Evolutionary conservation across 2,329 filamentous ascomycete genomes (phyloP).

Genomic region (Pleoardoris graminearum): DNA sequence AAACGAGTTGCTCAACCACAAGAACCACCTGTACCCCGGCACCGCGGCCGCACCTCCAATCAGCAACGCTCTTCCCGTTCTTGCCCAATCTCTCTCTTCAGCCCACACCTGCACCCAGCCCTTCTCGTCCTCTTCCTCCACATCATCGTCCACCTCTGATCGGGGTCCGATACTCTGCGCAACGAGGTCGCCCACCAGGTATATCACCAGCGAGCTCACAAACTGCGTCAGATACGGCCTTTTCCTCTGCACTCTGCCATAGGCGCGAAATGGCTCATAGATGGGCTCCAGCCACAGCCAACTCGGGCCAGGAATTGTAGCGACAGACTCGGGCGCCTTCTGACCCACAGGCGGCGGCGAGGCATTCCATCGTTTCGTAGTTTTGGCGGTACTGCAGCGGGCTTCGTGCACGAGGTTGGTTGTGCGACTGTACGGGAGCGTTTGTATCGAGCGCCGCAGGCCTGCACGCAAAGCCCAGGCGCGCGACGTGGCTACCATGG

Average conservation of each 20-base stretch:
- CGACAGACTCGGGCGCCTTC: constrained; percentile 20
- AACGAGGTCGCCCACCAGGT: constrained; percentile 74
- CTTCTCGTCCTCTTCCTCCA: constrained; percentile 25
- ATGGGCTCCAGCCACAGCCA: constrained; percentile 54
- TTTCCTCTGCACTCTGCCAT: constrained; percentile 70
- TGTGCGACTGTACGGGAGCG: constrained; percentile 1
- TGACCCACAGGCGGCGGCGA: constrained; percentile 26
- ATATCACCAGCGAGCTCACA: constrained; percentile 74
- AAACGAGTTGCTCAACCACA: constrained; percentile 79
- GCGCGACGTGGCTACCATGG: constrained; percentile 37
- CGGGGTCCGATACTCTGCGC: constrained; percentile 67
- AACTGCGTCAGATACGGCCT: constrained; percentile 81
- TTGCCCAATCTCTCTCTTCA: constrained; percentile 50
- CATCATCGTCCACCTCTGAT: neutral
- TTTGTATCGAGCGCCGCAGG: constrained; percentile 28
- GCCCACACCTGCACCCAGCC: constrained; percentile 47
- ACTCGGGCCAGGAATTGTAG: constrained; percentile 48
- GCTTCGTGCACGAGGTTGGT: neutral
- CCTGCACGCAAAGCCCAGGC: constrained; percentile 28
- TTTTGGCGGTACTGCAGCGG: constrained; percentile 4
- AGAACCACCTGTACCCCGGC: constrained; percentile 80
- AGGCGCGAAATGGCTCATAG: constrained; percentile 56
- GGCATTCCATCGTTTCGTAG: constrained; percentile 17
- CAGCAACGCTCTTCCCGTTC: constrained; percentile 71
- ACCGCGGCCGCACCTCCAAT: constrained; percentile 76